phyloP scores from a whole-genome alignment of 352 stramenopile genomes.

The Phytophthora pluvialis region DNA sequence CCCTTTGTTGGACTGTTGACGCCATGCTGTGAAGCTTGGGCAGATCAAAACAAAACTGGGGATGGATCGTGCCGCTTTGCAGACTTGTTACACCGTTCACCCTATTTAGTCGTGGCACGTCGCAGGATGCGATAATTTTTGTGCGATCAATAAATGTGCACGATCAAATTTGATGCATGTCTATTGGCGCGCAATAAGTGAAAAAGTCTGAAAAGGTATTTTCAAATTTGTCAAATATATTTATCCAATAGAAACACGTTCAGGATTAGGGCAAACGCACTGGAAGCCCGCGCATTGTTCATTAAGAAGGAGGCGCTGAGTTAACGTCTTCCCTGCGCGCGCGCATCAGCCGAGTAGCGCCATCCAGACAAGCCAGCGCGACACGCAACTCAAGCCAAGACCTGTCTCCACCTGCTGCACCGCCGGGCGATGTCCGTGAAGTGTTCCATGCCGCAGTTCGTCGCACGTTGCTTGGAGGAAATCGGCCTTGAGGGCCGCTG shows the following conservation, averaged over 20 bases:
- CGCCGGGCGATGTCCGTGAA: slow-evolving; percentile 18
- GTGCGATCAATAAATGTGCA: no score
- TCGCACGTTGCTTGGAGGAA: slow-evolving; percentile 82
- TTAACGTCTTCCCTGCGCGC: not conserved
- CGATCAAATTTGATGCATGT: no score
- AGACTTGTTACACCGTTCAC: no score
- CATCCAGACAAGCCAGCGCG: not conserved
- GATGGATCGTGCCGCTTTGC: no score
- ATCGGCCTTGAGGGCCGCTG: slow-evolving; percentile 81
- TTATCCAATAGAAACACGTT: not conserved
- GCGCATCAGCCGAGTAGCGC: not conserved
- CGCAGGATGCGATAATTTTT: no score
- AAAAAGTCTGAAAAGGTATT: not conserved
- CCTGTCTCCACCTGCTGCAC: not conserved
- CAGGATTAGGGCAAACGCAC: not conserved
- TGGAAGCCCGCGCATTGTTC: slow-evolving; percentile 1
- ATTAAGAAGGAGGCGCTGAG: not conserved
- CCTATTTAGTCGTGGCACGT: no score
- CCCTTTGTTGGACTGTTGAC: no score
- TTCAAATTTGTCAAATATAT: slow-evolving; percentile 1
- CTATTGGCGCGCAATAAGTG: no score
- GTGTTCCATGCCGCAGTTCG: slow-evolving; percentile 64
- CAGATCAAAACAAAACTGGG: no score
- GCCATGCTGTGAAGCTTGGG: no score
- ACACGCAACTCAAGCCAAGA: slow-evolving; percentile 6